phyloP scores from a whole-genome alignment of 495 filamentous ascomycete genomes.

The Sabuloglossum arenarium region DNA sequence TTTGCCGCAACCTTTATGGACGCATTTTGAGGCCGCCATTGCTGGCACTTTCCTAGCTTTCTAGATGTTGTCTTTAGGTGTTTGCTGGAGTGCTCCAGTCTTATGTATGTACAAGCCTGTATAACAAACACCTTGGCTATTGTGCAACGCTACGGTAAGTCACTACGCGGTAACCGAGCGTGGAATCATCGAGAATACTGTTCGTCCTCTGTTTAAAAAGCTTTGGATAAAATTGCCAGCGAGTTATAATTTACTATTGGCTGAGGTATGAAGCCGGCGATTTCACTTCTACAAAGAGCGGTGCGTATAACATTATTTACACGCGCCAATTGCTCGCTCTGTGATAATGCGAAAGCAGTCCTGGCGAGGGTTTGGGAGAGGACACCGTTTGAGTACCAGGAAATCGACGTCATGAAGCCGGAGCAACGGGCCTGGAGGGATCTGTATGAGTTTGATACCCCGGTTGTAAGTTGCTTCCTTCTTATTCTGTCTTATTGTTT shows the following conservation, averaged over 20 bases:
- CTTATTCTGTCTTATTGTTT: not conserved
- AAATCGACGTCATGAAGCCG: slow-evolving; percentile 55
- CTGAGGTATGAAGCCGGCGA: slow-evolving; percentile 18
- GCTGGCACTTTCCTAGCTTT: not conserved
- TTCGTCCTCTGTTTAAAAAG: not conserved
- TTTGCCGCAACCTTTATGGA: slow-evolving; percentile 92
- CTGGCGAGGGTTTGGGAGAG: slow-evolving; percentile 48
- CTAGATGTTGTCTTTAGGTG: not conserved
- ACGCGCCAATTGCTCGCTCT: slow-evolving; percentile 56
- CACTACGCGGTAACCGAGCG: not conserved
- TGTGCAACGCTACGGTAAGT: too few relatives aligned
- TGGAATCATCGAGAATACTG: not conserved
- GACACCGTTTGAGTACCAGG: slow-evolving; percentile 51
- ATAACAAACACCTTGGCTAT: not conserved
- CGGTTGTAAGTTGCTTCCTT: slow-evolving; percentile 35
- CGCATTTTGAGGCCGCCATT: slow-evolving; percentile 72
- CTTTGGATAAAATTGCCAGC: not conserved
- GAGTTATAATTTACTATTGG: too few relatives aligned
- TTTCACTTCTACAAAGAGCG: slow-evolving; percentile 28
- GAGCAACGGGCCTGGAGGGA: slow-evolving; percentile 49
- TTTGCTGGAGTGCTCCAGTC: not conserved
- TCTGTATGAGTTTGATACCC: slow-evolving; percentile 77
- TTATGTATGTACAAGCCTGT: not conserved
- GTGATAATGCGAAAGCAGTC: slow-evolving; percentile 50
- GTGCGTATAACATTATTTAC: slow-evolving; percentile 69